These are phyloP conservation scores for Scutellaria baicalensis DNA, from an alignment of 257 asterid species.

Conservation along the genomic window DNA sequence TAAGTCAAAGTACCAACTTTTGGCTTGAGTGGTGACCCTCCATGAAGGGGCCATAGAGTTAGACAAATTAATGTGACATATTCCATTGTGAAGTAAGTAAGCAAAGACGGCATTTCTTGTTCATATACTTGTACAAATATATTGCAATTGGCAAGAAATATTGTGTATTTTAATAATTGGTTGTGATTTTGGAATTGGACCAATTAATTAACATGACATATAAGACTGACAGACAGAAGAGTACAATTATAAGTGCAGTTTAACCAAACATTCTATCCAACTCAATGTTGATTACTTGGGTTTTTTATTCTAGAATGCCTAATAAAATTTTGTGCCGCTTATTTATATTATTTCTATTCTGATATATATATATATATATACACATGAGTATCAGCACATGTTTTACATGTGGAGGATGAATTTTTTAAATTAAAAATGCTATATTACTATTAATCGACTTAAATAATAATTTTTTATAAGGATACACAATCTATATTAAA, in stretches of 20 bases:
- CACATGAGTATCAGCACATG: no score
- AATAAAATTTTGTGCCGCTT: not conserved
- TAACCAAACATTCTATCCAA: slow-evolving; percentile 5
- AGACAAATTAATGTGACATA: not conserved
- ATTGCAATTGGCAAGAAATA: slow-evolving; percentile 11
- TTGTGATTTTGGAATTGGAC: not conserved
- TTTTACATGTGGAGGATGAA: no score
- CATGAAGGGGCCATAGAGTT: slow-evolving; percentile 11
- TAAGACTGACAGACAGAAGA: not conserved
- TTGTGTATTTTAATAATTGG: slow-evolving; percentile 1
- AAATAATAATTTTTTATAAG: no score
- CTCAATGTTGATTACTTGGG: not conserved
- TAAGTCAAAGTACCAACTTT: slow-evolving; percentile 9
- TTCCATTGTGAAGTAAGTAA: slow-evolving; percentile 14
- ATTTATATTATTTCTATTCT: not conserved
- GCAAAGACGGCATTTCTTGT: slow-evolving; percentile 21
- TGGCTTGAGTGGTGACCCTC: slow-evolving; percentile 23
- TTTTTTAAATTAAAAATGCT: no score
- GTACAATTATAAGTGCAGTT: not conserved
- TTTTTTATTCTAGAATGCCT: not conserved
- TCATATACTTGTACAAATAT: not conserved
- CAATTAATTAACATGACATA: slow-evolving; percentile 8
- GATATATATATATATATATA: not conserved
- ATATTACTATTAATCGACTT: no score
- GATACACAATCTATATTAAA: no score